These are phyloP conservation scores for Rhizopus delemar DNA, from an alignment of 371 early-diverging fungal genomes.

Conservation along the genomic window DNA sequence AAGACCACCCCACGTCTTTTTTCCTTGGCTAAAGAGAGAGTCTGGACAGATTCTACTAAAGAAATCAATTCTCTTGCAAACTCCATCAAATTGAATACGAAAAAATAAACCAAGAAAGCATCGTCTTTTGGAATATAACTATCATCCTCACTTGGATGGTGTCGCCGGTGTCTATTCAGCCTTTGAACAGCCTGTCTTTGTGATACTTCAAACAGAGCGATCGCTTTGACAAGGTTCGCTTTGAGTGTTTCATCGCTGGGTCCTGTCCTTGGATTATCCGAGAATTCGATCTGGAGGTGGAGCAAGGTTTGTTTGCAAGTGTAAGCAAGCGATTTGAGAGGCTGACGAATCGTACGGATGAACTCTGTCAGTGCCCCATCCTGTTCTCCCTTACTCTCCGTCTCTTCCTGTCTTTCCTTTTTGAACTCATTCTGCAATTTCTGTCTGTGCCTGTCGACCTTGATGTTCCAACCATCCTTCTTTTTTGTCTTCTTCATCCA, in stretches of 20 bases:
- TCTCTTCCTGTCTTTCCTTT: slow-evolving; percentile 14
- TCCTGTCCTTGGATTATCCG: slow-evolving; percentile 14
- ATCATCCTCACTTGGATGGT: neutral
- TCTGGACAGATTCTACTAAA: slow-evolving; percentile 57
- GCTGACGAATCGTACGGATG: slow-evolving; percentile 58
- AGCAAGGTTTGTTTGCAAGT: slow-evolving; percentile 65
- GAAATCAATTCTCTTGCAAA: slow-evolving; percentile 66
- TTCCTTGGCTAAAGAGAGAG: slow-evolving; percentile 19
- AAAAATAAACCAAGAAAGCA: slow-evolving; percentile 74
- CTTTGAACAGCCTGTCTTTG: slow-evolving; percentile 40
- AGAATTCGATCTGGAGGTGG: slow-evolving; percentile 46
- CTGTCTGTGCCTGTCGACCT: slow-evolving; percentile 39
- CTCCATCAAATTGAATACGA: slow-evolving; percentile 75
- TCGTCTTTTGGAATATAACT: slow-evolving; percentile 56
- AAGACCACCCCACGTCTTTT: slow-evolving; percentile 10
- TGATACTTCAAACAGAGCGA: slow-evolving; percentile 43
- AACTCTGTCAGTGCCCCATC: slow-evolving; percentile 49
- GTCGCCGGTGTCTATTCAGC: slow-evolving; percentile 22
- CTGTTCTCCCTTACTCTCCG: slow-evolving; percentile 8
- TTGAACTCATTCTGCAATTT: slow-evolving; percentile 34
- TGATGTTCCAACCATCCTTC: slow-evolving; percentile 33
- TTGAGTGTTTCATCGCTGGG: slow-evolving; percentile 19
- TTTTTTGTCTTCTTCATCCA: slow-evolving; percentile 33
- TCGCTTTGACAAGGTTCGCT: slow-evolving; percentile 44
- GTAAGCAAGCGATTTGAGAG: slow-evolving; percentile 61